Evolutionary conservation across 2,329 filamentous ascomycete species (phyloP), one percentile per base, ranked within the genome.

Genomic region (Colletotrichum eremochloae): DNA sequence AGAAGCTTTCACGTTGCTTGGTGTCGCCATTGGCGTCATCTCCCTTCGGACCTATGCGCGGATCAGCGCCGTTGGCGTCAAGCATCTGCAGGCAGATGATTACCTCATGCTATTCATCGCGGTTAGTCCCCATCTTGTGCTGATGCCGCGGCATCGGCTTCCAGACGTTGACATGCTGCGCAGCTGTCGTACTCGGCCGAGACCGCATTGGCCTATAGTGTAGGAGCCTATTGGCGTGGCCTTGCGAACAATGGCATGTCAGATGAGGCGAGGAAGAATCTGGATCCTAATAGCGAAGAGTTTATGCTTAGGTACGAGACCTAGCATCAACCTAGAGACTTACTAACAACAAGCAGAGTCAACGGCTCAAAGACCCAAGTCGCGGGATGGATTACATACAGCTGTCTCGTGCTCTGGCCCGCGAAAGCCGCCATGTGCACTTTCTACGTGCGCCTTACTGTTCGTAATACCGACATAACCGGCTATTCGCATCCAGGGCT

Each of bases 171-270:
- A 63, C n/a, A 18, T 18, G 7, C 5, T 8, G 6, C 4, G 2
- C 20, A 73, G 62, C 52, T 72, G n/a, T 58, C 71, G 36, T 73
- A 73, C 55, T 67, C 71, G 0, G 61, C 66, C 29, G 79, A 80
- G 55, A 79, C 79, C n/a, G 70, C 74, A 0, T 74, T 79, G 15
- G 79, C 77, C 0, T 78, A 80, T 44, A 76, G 68, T 7, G 85
- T 88, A 33, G 84, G 84, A 3, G 84, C 80, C 65, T 74, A 74
- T 24, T 67, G 60, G 70, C 79, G 81, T 56, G 88, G 88, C 0
- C 80, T 90, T 2, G 87, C 88, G 31, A 90, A 90, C 74, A 89
- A 89, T 75, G 80, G 83, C 69, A 90, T 91, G 87, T 86, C 88
- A 2, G 80, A 85, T 12, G 83, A 82, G 36, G 77, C 88, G 73